Evolutionary conservation across 805 yeast species (phyloP), one percentile per base, ranked within the genome.

Genomic region (Grigorovia humatica): DNA sequence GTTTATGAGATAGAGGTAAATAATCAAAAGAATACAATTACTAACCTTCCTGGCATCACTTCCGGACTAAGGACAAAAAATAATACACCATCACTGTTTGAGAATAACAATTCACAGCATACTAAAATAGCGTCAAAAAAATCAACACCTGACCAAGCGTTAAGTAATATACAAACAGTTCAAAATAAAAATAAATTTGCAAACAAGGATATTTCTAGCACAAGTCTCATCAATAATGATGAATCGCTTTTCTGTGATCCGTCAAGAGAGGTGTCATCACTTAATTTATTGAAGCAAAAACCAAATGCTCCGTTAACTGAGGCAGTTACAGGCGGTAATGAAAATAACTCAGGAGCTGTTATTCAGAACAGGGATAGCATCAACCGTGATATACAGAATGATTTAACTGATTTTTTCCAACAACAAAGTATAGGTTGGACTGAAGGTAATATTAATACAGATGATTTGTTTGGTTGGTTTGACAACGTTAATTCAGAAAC

Each of bases 401-500:
- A 55, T 27, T 48, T 81, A 60, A 82, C 83, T 59, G 74, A 74
- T 18, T 84, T 85, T 57, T 81, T 85, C 68, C 88, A 84, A 63
- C 88, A 84, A 65, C 93, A 86, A 58, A 85, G 89, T 29, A 80
- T 83, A 38, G 90, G 88, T 32, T 88, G 95, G 96, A 77, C 83
- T 63, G 89, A 87, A 62, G 83, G 81, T 35, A 87, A 82, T 46
- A 59, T 63, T n/a, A 61, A 59, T 48, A 62, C 64, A 12, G 97
- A 90, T 62, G 97, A 90, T 64, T 85, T 90, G 61, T 71, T 90
- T 47, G 97, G 97, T 12, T 90, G 96, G 96, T 85, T 90, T 72
- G 96, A 88, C 64, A 50, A 46, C 18, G 81, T 82, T 65, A 84
- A 84, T 60, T 79, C 78, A 83, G 81, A 79, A 3, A 83, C 82